Conservation (phyloP, 129 eudicot genomes). For the Escallonia herrerae region DNA sequence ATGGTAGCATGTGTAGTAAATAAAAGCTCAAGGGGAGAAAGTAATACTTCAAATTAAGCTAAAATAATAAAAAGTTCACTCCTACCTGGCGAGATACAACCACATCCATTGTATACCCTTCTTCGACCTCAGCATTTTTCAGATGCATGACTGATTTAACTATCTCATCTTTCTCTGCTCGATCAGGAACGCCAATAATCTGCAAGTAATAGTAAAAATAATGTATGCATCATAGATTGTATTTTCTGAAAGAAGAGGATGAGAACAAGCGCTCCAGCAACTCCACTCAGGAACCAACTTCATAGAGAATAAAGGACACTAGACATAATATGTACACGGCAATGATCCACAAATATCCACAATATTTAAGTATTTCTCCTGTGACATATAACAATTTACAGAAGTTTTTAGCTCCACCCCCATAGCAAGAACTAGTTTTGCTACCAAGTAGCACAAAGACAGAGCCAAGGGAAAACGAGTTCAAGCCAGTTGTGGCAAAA, state of each 20-base stretch:
- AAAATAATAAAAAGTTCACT: neutral
- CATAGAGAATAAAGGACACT: neutral
- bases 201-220: constrained; percentile 26
- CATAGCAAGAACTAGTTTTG: too few relatives aligned
- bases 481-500: neutral
- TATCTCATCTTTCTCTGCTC: constrained; percentile 91
- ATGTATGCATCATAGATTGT: constrained; percentile 4
- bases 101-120: constrained; percentile 82
- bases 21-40: neutral
- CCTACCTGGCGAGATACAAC: constrained; percentile 76
- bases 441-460: too few relatives aligned
- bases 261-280: constrained; percentile 6
- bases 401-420: too few relatives aligned
- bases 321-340: neutral
- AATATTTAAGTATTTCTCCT: neutral
- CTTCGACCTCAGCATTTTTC: constrained; percentile 74
- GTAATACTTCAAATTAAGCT: neutral
- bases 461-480: neutral
- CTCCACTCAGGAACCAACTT: neutral
- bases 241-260: constrained; percentile 8
- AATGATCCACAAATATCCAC: neutral
- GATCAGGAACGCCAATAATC: constrained; percentile 82
- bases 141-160: constrained; percentile 88
- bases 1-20: too few relatives aligned
- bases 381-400: too few relatives aligned